A percentile compares a stretch with the other conserved stretches of the same genome.
Conservation (phyloP, 768 basidiomycete species). For the Xerocomus brunneocitrinus region DNA sequence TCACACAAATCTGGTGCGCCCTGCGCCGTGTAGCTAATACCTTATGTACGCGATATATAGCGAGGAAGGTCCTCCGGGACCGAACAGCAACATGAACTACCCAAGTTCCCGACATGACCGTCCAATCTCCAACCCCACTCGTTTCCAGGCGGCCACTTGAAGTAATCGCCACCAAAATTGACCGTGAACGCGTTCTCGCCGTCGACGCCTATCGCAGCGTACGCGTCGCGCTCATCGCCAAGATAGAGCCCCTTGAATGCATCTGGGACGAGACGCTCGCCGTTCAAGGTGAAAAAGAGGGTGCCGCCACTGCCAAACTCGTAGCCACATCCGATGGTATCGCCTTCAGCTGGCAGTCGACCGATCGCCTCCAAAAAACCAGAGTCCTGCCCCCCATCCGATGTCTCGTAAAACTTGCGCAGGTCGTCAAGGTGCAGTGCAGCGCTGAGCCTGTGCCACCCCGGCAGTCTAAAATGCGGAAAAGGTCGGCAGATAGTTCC, state of each 20-base stretch:
- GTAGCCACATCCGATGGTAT: conserved; percentile 62
- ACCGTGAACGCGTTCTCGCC: conserved; percentile 48
- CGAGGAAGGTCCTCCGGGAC: neutral
- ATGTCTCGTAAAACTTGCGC: conserved; percentile 69
- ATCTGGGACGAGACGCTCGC: conserved; percentile 41
- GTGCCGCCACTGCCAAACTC: conserved; percentile 43
- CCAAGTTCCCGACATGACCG: conserved; percentile 59
- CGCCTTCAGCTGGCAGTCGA: conserved; percentile 37
- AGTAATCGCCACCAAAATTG: conserved; percentile 60
- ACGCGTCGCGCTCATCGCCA: conserved; percentile 43
- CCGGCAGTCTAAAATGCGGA: conserved; percentile 61
- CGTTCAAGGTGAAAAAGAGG: conserved; percentile 66
- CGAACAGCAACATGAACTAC: conserved; percentile 29
- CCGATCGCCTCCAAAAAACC: conserved; percentile 25
- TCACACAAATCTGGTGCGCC: neutral
- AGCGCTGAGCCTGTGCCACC: conserved; percentile 65
- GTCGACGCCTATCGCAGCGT: conserved; percentile 60
- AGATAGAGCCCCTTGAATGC: conserved; percentile 46
- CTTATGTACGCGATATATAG: neutral
- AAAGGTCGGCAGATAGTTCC: conserved; percentile 65
- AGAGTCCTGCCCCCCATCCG: conserved; percentile 54
- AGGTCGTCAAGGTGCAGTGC: conserved; percentile 68
- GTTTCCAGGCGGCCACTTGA: conserved; percentile 61
- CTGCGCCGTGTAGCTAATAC: too few species aligned
- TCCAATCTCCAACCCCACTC: conserved; percentile 65